These are phyloP conservation scores for Pleurotus pulmonarius DNA, from an alignment of 768 basidiomycete genomes.

Conservation along the genomic window DNA sequence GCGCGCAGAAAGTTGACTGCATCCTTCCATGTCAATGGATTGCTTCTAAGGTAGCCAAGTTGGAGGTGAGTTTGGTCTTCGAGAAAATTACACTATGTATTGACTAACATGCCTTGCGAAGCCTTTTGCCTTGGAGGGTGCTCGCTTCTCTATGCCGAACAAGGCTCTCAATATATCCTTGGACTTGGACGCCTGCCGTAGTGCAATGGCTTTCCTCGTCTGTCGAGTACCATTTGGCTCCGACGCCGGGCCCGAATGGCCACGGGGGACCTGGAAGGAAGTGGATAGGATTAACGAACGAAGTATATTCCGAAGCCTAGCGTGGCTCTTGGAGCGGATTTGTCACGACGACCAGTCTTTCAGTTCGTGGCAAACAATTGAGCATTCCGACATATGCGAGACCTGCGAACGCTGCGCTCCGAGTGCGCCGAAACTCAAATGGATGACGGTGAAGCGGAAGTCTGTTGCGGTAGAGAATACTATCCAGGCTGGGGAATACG, in stretches of 20 bases:
- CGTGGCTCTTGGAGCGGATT: conserved; percentile 86
- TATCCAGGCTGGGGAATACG: conserved; percentile 83
- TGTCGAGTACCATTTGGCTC: conserved; percentile 70
- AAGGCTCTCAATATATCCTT: conserved; percentile 46
- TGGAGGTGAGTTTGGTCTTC: conserved; percentile 44
- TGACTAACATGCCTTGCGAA: conserved; percentile 19
- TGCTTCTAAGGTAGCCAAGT: conserved; percentile 35
- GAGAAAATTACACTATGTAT: no score
- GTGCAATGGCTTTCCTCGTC: conserved; percentile 75
- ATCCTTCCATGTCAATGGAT: conserved; percentile 68
- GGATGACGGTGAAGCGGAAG: conserved; percentile 62
- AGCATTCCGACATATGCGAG: conserved; percentile 37
- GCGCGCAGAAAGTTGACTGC: conserved; percentile 48
- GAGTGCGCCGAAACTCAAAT: conserved; percentile 66
- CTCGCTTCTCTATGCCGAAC: conserved; percentile 64
- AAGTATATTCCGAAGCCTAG: conserved; percentile 70
- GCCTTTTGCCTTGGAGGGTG: conserved; percentile 47
- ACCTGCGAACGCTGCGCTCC: conserved; percentile 85
- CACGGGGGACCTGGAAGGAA: conserved; percentile 65
- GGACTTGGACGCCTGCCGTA: conserved; percentile 60
- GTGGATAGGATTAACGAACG: conserved; percentile 88
- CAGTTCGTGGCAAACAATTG: conserved; percentile 61
- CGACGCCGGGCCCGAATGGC: conserved; percentile 79
- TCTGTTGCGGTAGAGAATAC: conserved; percentile 78
- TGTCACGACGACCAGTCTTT: conserved; percentile 68